phyloP scores from a whole-genome alignment of 2,329 filamentous ascomycete species.

The Shiraia bambusicola region DNA sequence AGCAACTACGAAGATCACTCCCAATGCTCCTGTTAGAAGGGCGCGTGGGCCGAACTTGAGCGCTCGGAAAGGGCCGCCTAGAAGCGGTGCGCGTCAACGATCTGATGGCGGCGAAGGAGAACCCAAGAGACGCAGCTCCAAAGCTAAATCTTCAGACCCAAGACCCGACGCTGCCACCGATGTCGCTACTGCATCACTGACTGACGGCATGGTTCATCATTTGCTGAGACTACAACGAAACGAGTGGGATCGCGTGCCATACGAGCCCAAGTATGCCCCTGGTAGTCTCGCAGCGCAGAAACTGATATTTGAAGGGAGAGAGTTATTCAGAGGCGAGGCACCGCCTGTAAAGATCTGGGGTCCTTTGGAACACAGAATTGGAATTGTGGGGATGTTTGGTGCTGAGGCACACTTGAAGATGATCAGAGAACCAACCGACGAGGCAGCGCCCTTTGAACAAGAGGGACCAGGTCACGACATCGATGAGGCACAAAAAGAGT shows the following conservation, averaged over 20 bases:
- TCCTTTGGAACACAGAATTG: slow-evolving; percentile 31
- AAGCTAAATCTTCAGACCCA: slow-evolving; percentile 3
- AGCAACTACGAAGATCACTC: slow-evolving; percentile 22
- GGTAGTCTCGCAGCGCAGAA: slow-evolving; percentile 37
- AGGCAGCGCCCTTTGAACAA: slow-evolving; percentile 22
- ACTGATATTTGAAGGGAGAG: slow-evolving; percentile 34
- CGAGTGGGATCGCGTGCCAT: slow-evolving; percentile 40
- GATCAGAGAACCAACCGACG: slow-evolving; percentile 24
- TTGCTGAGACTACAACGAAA: slow-evolving; percentile 37
- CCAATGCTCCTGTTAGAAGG: slow-evolving; percentile 10
- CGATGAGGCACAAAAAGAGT: slow-evolving; percentile 1
- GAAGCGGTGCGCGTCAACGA: background rate
- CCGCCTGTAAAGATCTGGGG: slow-evolving; percentile 34
- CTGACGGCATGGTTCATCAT: slow-evolving; percentile 36
- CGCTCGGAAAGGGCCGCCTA: slow-evolving; percentile 16
- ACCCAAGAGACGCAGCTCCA: slow-evolving; percentile 25
- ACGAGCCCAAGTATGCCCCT: slow-evolving; percentile 38
- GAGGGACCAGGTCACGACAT: slow-evolving; percentile 8
- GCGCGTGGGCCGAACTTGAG: slow-evolving; percentile 30
- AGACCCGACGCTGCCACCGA: slow-evolving; percentile 6
- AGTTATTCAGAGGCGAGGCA: slow-evolving; percentile 37
- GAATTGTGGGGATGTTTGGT: slow-evolving; percentile 39
- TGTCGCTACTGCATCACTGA: slow-evolving; percentile 18
- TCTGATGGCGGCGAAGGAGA: slow-evolving; percentile 11
- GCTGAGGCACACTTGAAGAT: slow-evolving; percentile 30